Conservation (phyloP, 225 moss, liverwort and hornwort species). For the Neckera pumila region DNA sequence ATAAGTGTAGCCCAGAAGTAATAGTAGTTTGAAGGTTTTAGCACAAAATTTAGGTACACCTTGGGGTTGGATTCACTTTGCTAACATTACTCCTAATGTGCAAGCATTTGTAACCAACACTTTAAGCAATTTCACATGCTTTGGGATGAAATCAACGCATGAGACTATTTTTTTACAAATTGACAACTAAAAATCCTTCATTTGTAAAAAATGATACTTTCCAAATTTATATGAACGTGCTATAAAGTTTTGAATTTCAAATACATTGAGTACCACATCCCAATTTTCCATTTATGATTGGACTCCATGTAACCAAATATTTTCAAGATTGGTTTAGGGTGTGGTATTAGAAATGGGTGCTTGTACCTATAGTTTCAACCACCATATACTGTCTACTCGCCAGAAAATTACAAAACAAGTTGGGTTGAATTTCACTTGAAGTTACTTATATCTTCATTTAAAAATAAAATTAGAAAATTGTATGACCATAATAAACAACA, state of each 20-base stretch:
- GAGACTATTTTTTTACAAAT: neutral
- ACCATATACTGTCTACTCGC: fast-evolving
- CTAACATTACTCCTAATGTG: neutral
- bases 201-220: too few species aligned
- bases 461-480: too few species aligned
- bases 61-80: neutral
- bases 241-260: neutral
- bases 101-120: neutral
- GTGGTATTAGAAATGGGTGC: fast-evolving
- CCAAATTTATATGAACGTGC: fast-evolving
- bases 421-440: too few species aligned
- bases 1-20: neutral
- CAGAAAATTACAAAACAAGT: neutral
- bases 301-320: neutral
- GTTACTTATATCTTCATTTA: too few species aligned
- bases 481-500: too few species aligned
- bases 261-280: fast-evolving
- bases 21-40: fast-evolving
- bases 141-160: fast-evolving
- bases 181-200: fast-evolving
- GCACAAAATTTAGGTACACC: neutral
- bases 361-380: neutral
- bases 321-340: neutral
- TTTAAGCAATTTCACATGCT: neutral
- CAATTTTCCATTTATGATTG: neutral